phyloP scores from a whole-genome alignment of 305 asterid genomes.

The Fraxinus nigra region DNA sequence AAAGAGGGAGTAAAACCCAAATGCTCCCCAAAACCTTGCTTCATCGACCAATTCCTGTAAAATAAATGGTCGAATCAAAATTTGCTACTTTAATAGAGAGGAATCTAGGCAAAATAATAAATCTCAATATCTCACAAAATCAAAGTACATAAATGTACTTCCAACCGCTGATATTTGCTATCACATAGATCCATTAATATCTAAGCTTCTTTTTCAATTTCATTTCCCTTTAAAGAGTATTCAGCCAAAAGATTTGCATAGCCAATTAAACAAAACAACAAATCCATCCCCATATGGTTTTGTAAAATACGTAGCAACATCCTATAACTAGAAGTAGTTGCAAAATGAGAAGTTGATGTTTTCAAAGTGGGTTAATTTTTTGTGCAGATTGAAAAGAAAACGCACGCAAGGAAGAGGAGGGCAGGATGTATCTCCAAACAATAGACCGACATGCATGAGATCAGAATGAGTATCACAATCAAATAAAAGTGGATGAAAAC shows the following conservation, averaged over 20 bases:
- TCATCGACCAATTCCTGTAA: conserved; percentile 74
- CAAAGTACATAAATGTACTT: conserved; percentile 2
- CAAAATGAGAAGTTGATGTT: conserved; percentile 2
- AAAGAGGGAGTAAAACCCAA: conserved; percentile 78
- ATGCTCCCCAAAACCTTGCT: conserved; percentile 99
- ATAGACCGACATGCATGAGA: conserved; percentile 6
- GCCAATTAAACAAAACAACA: conserved; percentile 7
- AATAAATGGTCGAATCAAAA: conserved; percentile 19
- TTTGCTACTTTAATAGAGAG: conserved; percentile 11
- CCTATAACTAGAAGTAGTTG: conserved; percentile 20
- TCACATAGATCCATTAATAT: conserved; percentile 8
- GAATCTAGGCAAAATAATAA: not conserved
- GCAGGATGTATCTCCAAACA: conserved; percentile 20
- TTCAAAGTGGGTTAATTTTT: not conserved
- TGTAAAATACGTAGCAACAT: conserved; percentile 11
- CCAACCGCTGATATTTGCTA: conserved; percentile 12
- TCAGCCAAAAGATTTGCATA: not conserved
- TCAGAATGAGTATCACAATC: not conserved
- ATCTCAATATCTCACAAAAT: not conserved
- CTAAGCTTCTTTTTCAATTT: conserved; percentile 1
- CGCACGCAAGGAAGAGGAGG: not conserved
- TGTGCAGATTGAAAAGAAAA: not conserved
- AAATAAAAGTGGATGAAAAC: conserved; percentile 23
- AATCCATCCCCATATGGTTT: not conserved
- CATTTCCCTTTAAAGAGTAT: not conserved